Conservation (phyloP, 164 flowering plant genomes). For the Saururus chinensis region DNA sequence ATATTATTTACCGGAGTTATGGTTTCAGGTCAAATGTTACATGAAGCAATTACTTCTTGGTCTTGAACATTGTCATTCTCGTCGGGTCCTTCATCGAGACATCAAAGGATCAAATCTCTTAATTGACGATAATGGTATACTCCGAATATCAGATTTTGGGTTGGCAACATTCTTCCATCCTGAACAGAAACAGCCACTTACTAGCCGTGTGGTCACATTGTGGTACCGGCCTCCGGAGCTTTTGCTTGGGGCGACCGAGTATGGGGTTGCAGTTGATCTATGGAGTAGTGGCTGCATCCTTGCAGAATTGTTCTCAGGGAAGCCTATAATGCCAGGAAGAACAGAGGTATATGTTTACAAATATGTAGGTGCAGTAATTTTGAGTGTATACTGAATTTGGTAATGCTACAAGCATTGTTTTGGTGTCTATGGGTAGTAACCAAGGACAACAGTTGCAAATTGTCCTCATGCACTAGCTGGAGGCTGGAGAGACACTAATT, state of each 20-base stretch:
- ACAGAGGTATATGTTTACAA: conserved; percentile 51
- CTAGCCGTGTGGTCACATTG: conserved; percentile 86
- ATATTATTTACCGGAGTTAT: background rate
- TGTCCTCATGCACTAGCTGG: too few relatives aligned
- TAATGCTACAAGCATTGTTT: too few relatives aligned
- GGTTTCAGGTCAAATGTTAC: conserved; percentile 73
- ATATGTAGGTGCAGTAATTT: background rate
- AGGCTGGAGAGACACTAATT: too few relatives aligned
- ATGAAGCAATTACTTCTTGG: conserved; percentile 79
- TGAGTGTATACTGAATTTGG: background rate
- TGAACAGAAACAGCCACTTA: conserved; percentile 56
- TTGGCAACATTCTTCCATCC: conserved; percentile 56
- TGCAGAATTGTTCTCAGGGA: conserved; percentile 76
- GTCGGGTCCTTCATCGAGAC: conserved; percentile 82
- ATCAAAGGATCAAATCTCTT: conserved; percentile 88
- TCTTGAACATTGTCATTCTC: conserved; percentile 79
- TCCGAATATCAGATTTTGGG: conserved; percentile 83
- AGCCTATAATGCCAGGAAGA: conserved; percentile 94
- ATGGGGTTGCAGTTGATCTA: conserved; percentile 75
- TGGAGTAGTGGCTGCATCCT: conserved; percentile 96
- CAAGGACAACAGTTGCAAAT: too few relatives aligned
- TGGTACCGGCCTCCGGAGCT: conserved; percentile 98
- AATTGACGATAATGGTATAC: conserved; percentile 58
- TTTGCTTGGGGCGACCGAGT: conserved; percentile 80
- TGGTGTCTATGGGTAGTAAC: too few relatives aligned